Evolutionary conservation across 192 early-diverging fungal genomes (phyloP), one percentile per base, ranked within the genome.

Genomic region (Coemansia sp.): DNA sequence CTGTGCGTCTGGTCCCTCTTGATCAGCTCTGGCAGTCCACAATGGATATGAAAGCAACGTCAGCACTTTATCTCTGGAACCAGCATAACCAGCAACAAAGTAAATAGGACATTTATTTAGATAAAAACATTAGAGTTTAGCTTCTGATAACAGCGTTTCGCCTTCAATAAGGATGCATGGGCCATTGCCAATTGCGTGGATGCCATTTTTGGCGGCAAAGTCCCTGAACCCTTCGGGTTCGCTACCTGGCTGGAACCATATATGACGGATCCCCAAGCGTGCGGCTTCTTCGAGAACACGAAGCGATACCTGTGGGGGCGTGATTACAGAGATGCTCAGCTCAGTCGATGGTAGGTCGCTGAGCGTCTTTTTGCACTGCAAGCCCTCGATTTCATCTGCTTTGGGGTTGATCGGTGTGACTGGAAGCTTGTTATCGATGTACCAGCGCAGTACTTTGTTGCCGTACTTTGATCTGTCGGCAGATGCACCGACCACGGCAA

Each of bases 381-480:
- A 15, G 5, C 64, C 68, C 23, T 75, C 74, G 13, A 75, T 75
- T 8, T 61, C 26, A 26, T 57, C 55, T 0, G 52, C 61, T 18
- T 33, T 52, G 20, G 74, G 68, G 33, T 75, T 75, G 46, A 75
- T 42, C 4, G 67, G 67, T 1, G 56, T 56, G 6, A 70, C 74
- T 9, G 63, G 37, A 12, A 75, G 23, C 15, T 60, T 45, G 39
- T 67, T 51, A 16, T 66, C 51, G 0, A 66, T 35, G 61, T 89
- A 93, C 90, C 92, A 95, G 34, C 81, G 71, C 29, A 95, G 84
- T 10, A 95, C 90, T 62, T 86, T 89, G 85, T 94, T 91, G 46
- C 94, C 94, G 75, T 87, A 93, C 81, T 96, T 96, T 35, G 85
- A 43, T 13, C 72, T 79, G 64, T 91, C 87, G 31, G 71, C 68